Conservation (phyloP, 139 green algal genomes). For the Nannochloris sp. region DNA sequence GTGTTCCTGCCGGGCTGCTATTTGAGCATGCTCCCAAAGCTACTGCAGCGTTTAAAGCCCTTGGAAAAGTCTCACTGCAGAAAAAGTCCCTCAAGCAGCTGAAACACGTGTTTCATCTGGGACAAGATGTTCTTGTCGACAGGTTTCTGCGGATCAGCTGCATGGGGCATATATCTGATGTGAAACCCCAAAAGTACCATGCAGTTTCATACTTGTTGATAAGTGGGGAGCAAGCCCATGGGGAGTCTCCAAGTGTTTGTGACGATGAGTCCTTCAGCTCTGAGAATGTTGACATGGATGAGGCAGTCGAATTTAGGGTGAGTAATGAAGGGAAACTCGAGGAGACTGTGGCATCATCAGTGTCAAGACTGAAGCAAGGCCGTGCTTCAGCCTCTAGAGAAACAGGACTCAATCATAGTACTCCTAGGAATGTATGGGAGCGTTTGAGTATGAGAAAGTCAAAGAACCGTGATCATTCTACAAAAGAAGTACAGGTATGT, state of each 20-base stretch:
- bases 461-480: no score
- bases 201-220: constrained; percentile 20
- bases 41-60: constrained; percentile 24
- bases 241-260: not conserved
- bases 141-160: constrained; percentile 38
- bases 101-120: constrained; percentile 35
- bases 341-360: no score
- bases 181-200: constrained; percentile 10
- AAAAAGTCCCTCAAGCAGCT: constrained; percentile 22
- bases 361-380: no score
- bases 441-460: no score
- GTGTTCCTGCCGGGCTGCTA: constrained; percentile 15
- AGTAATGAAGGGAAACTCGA: not conserved
- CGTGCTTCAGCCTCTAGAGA: no score
- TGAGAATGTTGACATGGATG: no score
- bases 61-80: constrained; percentile 27
- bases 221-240: constrained; percentile 7
- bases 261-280: no score
- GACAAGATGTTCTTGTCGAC: constrained; percentile 16
- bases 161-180: constrained; percentile 19
- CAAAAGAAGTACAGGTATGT: no score
- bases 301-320: not conserved
- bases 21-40: constrained; percentile 19
- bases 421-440: no score
- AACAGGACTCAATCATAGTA: no score